phyloP scores from a whole-genome alignment of 208 protist species.

The Leishmania gerbilli region DNA sequence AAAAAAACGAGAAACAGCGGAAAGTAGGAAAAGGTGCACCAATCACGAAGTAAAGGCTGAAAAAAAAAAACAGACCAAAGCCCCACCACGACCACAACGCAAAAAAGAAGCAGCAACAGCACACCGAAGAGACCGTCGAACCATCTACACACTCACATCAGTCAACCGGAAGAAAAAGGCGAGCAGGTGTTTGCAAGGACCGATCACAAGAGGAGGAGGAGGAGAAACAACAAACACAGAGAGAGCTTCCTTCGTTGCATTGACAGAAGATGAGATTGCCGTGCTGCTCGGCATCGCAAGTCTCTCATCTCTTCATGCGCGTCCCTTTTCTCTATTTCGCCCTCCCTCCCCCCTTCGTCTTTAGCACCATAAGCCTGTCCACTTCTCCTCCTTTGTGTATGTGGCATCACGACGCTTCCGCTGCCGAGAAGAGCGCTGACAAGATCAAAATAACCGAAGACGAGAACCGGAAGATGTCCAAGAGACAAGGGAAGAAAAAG shows the following conservation, averaged over 20 bases:
- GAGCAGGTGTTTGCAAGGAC: neutral
- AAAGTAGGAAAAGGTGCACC: neutral
- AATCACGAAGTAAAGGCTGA: neutral
- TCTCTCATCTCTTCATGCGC: neutral
- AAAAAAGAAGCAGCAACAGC: neutral
- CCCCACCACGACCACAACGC: too few species aligned
- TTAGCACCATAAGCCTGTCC: neutral
- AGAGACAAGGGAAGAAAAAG: conserved; percentile 17
- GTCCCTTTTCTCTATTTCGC: neutral
- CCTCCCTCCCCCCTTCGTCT: neutral
- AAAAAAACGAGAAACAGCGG: neutral
- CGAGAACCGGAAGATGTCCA: conserved; percentile 5
- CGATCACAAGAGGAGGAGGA: neutral
- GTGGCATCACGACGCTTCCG: neutral
- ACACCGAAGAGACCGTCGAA: neutral
- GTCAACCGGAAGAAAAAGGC: neutral
- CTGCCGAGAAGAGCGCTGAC: neutral
- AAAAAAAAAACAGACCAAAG: neutral
- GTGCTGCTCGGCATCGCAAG: too few species aligned
- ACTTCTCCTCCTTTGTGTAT: neutral
- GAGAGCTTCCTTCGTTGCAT: neutral
- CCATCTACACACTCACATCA: neutral
- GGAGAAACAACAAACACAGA: neutral
- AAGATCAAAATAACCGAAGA: neutral
- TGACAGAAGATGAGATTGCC: too few species aligned